Evolutionary conservation across 2,329 filamentous ascomycete species (phyloP).

Genomic region (Cladobotryum protrusum): DNA sequence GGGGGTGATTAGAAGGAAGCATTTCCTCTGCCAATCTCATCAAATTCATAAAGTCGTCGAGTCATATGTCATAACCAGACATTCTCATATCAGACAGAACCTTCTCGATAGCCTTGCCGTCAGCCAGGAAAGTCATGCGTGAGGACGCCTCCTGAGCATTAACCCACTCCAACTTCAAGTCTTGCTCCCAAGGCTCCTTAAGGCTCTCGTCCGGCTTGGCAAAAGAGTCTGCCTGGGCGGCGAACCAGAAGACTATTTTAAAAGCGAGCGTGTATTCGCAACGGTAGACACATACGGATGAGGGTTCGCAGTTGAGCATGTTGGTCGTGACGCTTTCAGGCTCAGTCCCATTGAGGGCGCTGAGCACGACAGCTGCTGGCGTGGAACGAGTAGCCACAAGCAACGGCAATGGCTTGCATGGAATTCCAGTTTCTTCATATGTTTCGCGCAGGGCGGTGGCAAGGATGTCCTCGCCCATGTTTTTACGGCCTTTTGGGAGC

Average conservation of each 20-base stretch:
- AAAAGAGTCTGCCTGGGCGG: slow-evolving; percentile 27
- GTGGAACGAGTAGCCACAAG: slow-evolving; percentile 40
- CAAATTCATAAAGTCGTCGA: not conserved
- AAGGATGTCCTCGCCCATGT: slow-evolving; percentile 38
- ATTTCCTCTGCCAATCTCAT: too few relatives aligned
- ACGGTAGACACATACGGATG: slow-evolving; percentile 30
- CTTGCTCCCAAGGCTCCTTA: slow-evolving; percentile 26
- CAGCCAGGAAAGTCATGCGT: slow-evolving; percentile 18
- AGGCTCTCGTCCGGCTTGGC: slow-evolving; percentile 18
- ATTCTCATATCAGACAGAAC: slow-evolving; percentile 21
- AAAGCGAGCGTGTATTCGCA: slow-evolving; percentile 29
- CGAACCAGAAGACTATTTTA: slow-evolving; percentile 37
- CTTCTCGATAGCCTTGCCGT: slow-evolving; percentile 22
- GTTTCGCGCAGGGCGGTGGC: slow-evolving; percentile 41
- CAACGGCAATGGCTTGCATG: slow-evolving; percentile 31
- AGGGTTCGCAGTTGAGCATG: slow-evolving; percentile 29
- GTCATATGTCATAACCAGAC: slow-evolving; percentile 21
- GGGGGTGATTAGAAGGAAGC: not conserved
- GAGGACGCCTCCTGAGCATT: slow-evolving; percentile 16
- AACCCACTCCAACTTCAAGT: slow-evolving; percentile 19
- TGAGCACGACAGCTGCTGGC: slow-evolving; percentile 14
- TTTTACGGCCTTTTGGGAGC: slow-evolving; percentile 43
- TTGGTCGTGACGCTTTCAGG: slow-evolving; percentile 21
- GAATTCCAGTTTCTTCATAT: slow-evolving; percentile 42
- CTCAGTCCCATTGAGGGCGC: slow-evolving; percentile 3